Evolutionary conservation across 1,284 basidiomycete species (phyloP).

Genomic region (Irpex sp.): DNA sequence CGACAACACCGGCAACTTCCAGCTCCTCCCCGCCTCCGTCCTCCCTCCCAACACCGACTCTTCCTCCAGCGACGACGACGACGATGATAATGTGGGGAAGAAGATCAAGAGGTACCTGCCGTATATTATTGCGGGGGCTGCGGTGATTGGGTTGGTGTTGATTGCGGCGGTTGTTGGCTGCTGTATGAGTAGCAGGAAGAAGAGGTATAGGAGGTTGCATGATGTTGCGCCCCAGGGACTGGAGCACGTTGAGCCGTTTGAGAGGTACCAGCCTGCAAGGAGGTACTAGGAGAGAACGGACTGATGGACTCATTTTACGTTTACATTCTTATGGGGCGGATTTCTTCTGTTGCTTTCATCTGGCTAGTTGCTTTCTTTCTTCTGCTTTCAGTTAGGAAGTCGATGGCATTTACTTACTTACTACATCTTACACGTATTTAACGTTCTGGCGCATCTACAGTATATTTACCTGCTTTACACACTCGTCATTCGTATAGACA

Average conservation of each 20-base stretch:
- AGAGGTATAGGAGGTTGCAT: constrained; percentile 28
- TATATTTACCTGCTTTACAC: background rate
- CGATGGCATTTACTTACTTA: background rate
- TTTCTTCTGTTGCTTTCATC: background rate
- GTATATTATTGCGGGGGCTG: constrained; percentile 27
- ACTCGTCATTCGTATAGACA: background rate
- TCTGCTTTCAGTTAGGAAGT: background rate
- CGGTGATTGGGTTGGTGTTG: constrained; percentile 19
- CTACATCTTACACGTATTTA: background rate
- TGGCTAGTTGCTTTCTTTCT: background rate
- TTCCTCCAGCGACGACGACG: constrained; percentile 7
- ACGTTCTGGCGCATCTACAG: background rate
- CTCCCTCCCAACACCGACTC: constrained; percentile 15
- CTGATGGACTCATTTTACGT: too few species aligned
- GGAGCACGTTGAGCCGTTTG: constrained; percentile 24
- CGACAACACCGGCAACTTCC: constrained; percentile 38
- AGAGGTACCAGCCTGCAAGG: constrained; percentile 23
- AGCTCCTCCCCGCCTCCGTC: constrained; percentile 43
- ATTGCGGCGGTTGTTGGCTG: constrained; percentile 18
- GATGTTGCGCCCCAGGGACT: constrained; percentile 25
- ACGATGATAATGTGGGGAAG: constrained; percentile 13
- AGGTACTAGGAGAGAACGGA: constrained; percentile 16
- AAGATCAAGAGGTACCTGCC: constrained; percentile 25
- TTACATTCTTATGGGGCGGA: too few species aligned
- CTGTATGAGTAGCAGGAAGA: constrained; percentile 27